phyloP scores from a whole-genome alignment of 2,329 filamentous ascomycete species.

The Teratosphaeriaceae sp. region DNA sequence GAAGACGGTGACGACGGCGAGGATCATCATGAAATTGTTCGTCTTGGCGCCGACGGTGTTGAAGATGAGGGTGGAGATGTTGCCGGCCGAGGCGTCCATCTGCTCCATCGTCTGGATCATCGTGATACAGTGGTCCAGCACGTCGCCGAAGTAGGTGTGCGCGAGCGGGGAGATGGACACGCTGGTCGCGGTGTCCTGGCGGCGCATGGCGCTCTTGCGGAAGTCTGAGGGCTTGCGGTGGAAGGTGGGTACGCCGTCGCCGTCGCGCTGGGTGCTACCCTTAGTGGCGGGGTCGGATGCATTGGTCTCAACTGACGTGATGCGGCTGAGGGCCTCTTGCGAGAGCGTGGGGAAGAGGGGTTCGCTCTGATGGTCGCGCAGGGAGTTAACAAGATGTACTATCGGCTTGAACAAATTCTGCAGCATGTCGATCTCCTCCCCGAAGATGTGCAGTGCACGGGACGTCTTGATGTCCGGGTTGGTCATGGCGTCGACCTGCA shows the following conservation, averaged over 20 bases:
- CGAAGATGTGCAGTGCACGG: slow-evolving; percentile 69
- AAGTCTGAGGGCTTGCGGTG: slow-evolving; percentile 26
- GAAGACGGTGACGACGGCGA: slow-evolving; percentile 86
- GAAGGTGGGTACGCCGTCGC: slow-evolving; percentile 21
- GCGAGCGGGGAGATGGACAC: slow-evolving; percentile 78
- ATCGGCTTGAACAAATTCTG: slow-evolving; percentile 81
- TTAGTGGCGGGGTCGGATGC: no score
- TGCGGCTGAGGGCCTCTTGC: neutral
- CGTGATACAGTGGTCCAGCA: slow-evolving; percentile 81
- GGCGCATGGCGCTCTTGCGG: slow-evolving; percentile 13
- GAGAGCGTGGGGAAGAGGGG: slow-evolving; percentile 19
- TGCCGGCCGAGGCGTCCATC: slow-evolving; percentile 66
- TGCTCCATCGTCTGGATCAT: slow-evolving; percentile 54
- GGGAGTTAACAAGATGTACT: slow-evolving; percentile 72
- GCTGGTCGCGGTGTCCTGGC: slow-evolving; percentile 37
- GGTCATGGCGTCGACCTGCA: slow-evolving; percentile 85
- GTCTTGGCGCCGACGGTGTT: slow-evolving; percentile 85
- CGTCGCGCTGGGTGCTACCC: slow-evolving; percentile 21
- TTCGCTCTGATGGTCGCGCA: slow-evolving; percentile 73
- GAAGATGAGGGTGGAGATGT: slow-evolving; percentile 78
- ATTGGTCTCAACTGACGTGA: no score
- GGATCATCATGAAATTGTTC: slow-evolving; percentile 88
- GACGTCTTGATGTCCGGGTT: slow-evolving; percentile 75
- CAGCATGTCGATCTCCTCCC: slow-evolving; percentile 77
- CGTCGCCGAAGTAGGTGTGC: slow-evolving; percentile 83